Percentiles rank a stretch among this genome's conserved stretches.
Conservation (phyloP, 1,139 yeast genomes). For the Zhuliangozyma blackwelliae region DNA sequence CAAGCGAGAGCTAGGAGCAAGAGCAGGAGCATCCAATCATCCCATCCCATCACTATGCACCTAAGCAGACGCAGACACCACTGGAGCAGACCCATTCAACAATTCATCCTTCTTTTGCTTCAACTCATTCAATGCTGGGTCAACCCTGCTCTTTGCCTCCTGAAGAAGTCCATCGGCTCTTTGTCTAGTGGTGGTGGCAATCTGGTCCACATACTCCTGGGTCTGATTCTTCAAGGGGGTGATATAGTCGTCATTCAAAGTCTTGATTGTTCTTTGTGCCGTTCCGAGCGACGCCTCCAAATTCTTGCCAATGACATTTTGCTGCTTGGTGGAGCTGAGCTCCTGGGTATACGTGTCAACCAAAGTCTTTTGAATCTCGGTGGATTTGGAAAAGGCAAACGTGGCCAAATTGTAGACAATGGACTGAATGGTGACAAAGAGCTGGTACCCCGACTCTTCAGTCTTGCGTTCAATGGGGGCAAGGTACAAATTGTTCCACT, state of each 20-base stretch:
- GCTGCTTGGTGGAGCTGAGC: conserved; percentile 14
- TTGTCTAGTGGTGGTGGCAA: conserved; percentile 29
- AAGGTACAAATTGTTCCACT: conserved; percentile 9
- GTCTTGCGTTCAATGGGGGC: conserved; percentile 9
- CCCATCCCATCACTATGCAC: too few species aligned
- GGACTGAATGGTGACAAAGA: conserved; percentile 28
- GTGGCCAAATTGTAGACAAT: conserved; percentile 24
- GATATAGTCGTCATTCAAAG: conserved; percentile 34
- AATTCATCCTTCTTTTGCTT: conserved; percentile 10
- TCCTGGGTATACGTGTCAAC: conserved; percentile 35
- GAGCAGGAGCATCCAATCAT: not conserved
- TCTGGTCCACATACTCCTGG: conserved; percentile 34
- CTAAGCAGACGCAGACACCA: conserved; percentile 16
- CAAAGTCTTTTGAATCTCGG: conserved; percentile 29
- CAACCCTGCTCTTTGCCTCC: conserved; percentile 23
- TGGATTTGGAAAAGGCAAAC: conserved; percentile 24
- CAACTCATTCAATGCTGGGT: conserved; percentile 10
- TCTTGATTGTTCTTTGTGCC: conserved; percentile 29
- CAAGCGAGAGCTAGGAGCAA: not conserved
- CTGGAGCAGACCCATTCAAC: conserved; percentile 9
- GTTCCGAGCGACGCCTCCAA: conserved; percentile 36
- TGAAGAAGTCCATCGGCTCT: conserved; percentile 34
- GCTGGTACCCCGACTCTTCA: conserved; percentile 18
- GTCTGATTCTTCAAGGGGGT: conserved; percentile 41
- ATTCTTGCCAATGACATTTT: conserved; percentile 21